These are phyloP conservation scores for Acaromyces ingoldii DNA, from an alignment of 1,284 basidiomycete genomes.

Conservation along the genomic window DNA sequence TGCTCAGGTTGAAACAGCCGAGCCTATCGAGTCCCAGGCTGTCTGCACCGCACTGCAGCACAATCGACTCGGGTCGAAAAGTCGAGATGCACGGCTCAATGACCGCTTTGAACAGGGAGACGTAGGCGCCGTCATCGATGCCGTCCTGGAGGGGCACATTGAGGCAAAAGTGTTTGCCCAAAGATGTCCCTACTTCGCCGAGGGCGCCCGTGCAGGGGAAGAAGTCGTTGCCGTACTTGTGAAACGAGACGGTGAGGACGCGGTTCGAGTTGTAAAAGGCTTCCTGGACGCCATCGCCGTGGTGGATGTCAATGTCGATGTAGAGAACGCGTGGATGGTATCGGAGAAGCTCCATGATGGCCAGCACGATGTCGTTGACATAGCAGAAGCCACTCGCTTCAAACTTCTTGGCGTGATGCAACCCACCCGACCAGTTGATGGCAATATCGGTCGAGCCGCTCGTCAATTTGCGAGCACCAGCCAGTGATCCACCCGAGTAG, in stretches of 20 bases:
- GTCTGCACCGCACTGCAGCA: constrained; percentile 95
- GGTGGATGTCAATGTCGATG: constrained; percentile 96
- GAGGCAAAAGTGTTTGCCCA: constrained; percentile 88
- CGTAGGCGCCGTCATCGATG: constrained; percentile 93
- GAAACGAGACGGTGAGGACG: constrained; percentile 97
- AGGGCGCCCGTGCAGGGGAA: constrained; percentile 58
- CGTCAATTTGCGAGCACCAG: constrained; percentile 57
- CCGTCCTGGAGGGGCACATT: constrained; percentile 95
- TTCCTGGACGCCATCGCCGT: constrained; percentile 97
- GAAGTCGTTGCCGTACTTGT: constrained; percentile 98
- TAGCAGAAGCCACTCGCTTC: constrained; percentile 97
- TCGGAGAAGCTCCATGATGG: constrained; percentile 46
- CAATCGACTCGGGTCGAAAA: constrained; percentile 84
- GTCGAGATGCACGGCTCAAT: constrained; percentile 87
- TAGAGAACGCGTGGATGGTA: constrained; percentile 80
- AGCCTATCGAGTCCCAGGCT: constrained; percentile 89
- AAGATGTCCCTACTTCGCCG: constrained; percentile 41
- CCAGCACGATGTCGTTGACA: constrained; percentile 68
- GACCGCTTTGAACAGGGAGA: constrained; percentile 89
- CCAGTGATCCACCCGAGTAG: constrained; percentile 62
- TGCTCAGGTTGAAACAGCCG: constrained; percentile 97
- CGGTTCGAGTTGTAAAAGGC: constrained; percentile 97
- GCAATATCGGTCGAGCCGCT: constrained; percentile 82
- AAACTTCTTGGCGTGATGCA: constrained; percentile 96
- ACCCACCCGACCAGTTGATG: constrained; percentile 95